Evolutionary conservation across 208 protist species (phyloP).

Genomic region (Hexamita inflata): DNA sequence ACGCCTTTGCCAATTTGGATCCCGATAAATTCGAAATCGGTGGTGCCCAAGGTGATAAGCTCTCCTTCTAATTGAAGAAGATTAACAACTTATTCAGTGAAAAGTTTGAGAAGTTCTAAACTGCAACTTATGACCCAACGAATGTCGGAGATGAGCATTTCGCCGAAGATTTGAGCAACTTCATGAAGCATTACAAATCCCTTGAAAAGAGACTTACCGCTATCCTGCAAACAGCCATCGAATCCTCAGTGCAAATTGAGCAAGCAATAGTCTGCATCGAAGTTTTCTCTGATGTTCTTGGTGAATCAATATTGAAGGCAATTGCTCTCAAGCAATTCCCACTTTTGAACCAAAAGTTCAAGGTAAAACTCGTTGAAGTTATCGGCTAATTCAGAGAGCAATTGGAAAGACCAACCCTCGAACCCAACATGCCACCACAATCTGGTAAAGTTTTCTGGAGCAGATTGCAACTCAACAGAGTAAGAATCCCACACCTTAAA

Average conservation of each 20-base stretch:
- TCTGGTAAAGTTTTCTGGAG: conserved; percentile 16
- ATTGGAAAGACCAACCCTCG: background rate
- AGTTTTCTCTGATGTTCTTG: background rate
- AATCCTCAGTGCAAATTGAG: background rate
- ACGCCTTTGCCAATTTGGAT: background rate
- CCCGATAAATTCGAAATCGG: conserved; percentile 30
- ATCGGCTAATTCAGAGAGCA: background rate
- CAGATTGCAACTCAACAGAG: background rate
- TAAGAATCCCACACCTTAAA: background rate
- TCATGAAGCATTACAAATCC: background rate
- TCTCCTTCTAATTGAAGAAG: conserved; percentile 10
- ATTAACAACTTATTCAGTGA: background rate
- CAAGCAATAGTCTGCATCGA: background rate
- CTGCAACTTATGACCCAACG: conserved; percentile 22
- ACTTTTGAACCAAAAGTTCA: background rate
- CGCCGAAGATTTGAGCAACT: background rate
- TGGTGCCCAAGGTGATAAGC: background rate
- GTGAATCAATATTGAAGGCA: background rate
- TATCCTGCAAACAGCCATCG: conserved; percentile 6
- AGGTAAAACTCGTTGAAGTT: background rate
- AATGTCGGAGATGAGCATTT: conserved; percentile 1
- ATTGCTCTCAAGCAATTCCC: background rate
- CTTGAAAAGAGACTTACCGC: conserved; percentile 2
- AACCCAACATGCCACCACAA: background rate
- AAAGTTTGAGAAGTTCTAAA: background rate